These are phyloP conservation scores for Dactylorhiza incarnata DNA, from an alignment of 106 monocot genomes.

Conservation along the genomic window DNA sequence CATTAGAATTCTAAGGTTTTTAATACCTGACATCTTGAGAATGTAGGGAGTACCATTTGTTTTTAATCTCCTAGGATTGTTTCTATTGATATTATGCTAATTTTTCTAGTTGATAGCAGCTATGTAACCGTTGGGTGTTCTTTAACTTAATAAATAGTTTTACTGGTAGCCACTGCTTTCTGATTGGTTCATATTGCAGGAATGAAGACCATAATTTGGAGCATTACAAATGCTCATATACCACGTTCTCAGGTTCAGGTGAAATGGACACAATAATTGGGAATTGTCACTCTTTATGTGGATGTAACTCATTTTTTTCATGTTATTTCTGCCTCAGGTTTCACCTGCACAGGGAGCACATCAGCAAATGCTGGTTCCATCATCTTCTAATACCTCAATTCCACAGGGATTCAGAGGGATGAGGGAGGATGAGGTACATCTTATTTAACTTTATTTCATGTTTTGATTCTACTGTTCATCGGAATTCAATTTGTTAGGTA, in stretches of 20 bases:
- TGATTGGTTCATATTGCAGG: conserved; percentile 34
- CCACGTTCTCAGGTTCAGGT: conserved; percentile 67
- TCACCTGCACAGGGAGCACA: conserved; percentile 50
- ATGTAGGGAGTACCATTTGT: no score
- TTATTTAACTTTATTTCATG: conserved; percentile 1
- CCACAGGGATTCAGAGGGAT: conserved; percentile 71
- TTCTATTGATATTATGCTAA: no score
- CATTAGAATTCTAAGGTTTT: no score
- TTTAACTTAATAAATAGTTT: no score
- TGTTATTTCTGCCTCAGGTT: conserved; percentile 26
- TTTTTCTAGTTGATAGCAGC: no score
- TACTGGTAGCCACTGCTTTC: neutral
- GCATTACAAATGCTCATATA: conserved; percentile 78
- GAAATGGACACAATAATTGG: neutral
- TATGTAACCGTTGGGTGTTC: neutral
- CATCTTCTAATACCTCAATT: conserved; percentile 37
- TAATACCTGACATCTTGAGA: no score
- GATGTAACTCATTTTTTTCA: neutral
- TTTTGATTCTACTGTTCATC: neutral
- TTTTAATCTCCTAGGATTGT: no score
- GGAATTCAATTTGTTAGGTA: conserved; percentile 47
- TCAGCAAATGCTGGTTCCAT: conserved; percentile 64
- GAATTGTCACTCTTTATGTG: neutral
- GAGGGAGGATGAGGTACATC: conserved; percentile 91
- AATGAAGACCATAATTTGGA: conserved; percentile 99